A percentile compares a stretch with the other conserved stretches of the same genome.
Evolutionary conservation across 78 protist species (phyloP).

Genomic region (Protostelium mycophagum): DNA sequence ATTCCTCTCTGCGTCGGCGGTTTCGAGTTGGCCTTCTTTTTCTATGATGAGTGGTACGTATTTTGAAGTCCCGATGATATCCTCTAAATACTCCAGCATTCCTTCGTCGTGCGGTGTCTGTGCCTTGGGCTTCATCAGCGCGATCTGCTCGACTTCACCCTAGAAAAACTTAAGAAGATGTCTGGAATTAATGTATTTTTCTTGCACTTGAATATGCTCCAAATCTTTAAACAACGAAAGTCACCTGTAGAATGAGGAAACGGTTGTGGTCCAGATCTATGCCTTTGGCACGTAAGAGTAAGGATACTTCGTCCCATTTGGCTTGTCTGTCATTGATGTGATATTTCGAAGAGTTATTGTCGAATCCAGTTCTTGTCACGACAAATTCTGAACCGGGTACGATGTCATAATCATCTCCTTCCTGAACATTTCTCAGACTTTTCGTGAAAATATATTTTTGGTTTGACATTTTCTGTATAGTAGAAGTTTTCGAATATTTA

Average conservation of each 20-base stretch:
- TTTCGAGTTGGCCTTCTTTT: constrained; percentile 52
- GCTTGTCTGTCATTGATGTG: constrained; percentile 54
- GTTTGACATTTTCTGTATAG: background rate
- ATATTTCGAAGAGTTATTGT: constrained; percentile 56
- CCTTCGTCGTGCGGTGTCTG: constrained; percentile 85
- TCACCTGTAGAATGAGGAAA: constrained; percentile 96
- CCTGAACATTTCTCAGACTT: constrained; percentile 35
- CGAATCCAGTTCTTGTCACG: constrained; percentile 80
- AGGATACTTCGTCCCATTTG: constrained; percentile 57
- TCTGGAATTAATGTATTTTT: background rate
- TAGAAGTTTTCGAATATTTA: background rate
- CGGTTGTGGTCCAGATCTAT: constrained; percentile 98
- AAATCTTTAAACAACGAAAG: background rate
- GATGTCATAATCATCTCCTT: constrained; percentile 36
- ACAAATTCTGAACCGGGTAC: constrained; percentile 74
- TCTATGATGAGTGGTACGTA: constrained; percentile 72
- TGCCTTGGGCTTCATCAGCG: constrained; percentile 99
- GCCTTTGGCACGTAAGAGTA: constrained; percentile 72
- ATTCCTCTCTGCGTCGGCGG: constrained; percentile 68
- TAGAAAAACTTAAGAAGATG: background rate
- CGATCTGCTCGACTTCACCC: constrained; percentile 98
- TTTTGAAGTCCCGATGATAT: constrained; percentile 91
- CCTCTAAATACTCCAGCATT: constrained; percentile 98
- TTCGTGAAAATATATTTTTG: too few relatives aligned
- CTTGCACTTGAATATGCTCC: background rate